These are phyloP conservation scores for Rhizopus arrhizus DNA, from an alignment of 371 early-diverging fungal species.

Conservation along the genomic window DNA sequence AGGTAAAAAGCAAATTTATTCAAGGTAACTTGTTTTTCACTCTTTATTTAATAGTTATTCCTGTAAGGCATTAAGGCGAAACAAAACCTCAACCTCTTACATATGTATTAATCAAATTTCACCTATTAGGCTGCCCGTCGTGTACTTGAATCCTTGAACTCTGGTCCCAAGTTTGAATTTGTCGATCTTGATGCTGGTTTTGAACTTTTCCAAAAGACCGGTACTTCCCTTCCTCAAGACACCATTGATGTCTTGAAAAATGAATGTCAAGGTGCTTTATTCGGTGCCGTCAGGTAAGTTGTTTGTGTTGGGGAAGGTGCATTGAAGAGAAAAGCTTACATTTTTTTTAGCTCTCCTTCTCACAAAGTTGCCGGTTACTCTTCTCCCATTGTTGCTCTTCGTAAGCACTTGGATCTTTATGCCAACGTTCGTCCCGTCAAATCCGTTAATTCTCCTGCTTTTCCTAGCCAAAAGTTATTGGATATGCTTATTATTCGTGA, in stretches of 20 bases:
- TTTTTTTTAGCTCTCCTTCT: constrained; percentile 83
- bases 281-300: constrained; percentile 91
- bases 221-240: constrained; percentile 84
- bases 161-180: constrained; percentile 72
- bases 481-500: constrained; percentile 96
- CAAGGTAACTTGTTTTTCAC: not conserved
- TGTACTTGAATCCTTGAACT: constrained; percentile 76
- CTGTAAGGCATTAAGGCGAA: constrained; percentile 17
- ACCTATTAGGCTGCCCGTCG: constrained; percentile 78
- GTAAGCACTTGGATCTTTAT: constrained; percentile 91
- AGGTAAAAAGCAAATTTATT: constrained; percentile 44
- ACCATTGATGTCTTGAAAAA: constrained; percentile 78
- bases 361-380: constrained; percentile 96
- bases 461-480: constrained; percentile 67
- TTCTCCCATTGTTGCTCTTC: constrained; percentile 91
- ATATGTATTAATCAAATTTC: not conserved
- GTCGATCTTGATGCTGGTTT: constrained; percentile 90
- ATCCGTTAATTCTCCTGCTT: constrained; percentile 63
- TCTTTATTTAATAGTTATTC: constrained; percentile 25
- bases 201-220: constrained; percentile 90
- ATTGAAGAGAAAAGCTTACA: not conserved
- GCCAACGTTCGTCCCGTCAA: constrained; percentile 93
- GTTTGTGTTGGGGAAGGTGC: not conserved
- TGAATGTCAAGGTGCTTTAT: constrained; percentile 91
- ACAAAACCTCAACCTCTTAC: too few relatives aligned